phyloP scores from a whole-genome alignment of 352 stramenopile genomes.

The Pythium brassicae region DNA sequence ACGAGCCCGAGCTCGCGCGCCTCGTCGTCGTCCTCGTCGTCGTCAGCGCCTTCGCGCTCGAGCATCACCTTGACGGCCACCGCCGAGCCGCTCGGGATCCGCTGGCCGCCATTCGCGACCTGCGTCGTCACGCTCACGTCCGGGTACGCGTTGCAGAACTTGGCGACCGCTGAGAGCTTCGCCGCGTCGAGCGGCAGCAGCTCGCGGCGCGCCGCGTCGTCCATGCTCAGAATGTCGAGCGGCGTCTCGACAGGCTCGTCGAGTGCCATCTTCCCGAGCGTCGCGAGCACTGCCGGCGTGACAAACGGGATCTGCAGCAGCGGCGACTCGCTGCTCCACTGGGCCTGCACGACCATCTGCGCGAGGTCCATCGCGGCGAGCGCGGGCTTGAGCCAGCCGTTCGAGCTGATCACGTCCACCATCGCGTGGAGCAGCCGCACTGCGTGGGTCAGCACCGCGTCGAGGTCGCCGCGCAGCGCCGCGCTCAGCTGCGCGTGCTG shows the following conservation, averaged over 20 bases:
- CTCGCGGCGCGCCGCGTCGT: conserved; percentile 89
- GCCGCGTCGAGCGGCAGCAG: conserved; percentile 85
- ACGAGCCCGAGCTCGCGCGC: conserved; percentile 55
- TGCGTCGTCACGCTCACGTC: conserved; percentile 96
- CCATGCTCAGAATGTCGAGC: conserved; percentile 88
- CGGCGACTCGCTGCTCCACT: conserved; percentile 97
- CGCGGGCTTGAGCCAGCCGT: conserved; percentile 98
- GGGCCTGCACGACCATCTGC: conserved; percentile 98
- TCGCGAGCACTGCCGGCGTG: conserved; percentile 82
- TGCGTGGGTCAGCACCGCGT: conserved; percentile 87
- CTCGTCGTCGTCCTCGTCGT: conserved; percentile 86
- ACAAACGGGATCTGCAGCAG: conserved; percentile 98
- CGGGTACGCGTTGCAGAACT: conserved; percentile 99
- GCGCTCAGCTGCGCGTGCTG: conserved; percentile 85
- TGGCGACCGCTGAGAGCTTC: conserved; percentile 96
- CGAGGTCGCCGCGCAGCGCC: conserved; percentile 91
- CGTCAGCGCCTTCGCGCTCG: conserved; percentile 93
- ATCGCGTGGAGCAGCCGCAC: conserved; percentile 96
- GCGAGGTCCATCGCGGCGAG: conserved; percentile 98
- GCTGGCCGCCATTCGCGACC: conserved; percentile 88
- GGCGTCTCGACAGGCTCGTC: conserved; percentile 77
- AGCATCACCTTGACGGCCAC: conserved; percentile 86
- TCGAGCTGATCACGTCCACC: conserved; percentile 99
- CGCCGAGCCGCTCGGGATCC: conserved; percentile 87
- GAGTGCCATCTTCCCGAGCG: conserved; percentile 48